Conservation (phyloP, 2,329 filamentous ascomycete species). For the Conoideocrella luteorostrata region DNA sequence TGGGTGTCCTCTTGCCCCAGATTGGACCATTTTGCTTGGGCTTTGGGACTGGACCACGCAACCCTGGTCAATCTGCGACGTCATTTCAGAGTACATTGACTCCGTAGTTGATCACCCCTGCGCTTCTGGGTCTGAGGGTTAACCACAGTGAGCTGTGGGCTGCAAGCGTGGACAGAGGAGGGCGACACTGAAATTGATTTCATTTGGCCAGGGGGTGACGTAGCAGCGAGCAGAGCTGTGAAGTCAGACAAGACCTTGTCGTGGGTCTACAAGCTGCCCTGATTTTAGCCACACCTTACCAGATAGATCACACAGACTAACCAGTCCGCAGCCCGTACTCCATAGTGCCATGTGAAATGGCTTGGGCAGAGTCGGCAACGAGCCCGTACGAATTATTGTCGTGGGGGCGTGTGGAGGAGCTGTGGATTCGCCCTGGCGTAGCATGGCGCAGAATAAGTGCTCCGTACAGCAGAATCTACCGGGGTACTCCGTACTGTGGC, state of each 20-base stretch:
- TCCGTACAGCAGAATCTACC: neutral
- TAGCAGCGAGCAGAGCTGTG: constrained; percentile 5
- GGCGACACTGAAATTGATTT: no score
- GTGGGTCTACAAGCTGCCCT: neutral
- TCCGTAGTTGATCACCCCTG: neutral
- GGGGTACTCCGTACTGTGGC: neutral
- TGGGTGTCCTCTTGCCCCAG: neutral
- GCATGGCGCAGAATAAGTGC: neutral
- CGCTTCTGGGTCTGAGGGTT: no score
- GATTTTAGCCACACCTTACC: constrained; percentile 2
- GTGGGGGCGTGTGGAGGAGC: no score
- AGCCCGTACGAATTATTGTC: no score
- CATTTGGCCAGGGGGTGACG: constrained; percentile 9
- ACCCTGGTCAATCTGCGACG: constrained; percentile 9
- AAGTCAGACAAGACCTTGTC: constrained; percentile 1
- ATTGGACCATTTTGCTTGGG: no score
- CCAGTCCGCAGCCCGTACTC: neutral
- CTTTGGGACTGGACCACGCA: no score
- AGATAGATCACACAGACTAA: no score
- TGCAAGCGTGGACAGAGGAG: neutral
- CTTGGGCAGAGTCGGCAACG: no score
- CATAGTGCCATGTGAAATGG: neutral
- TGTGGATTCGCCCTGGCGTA: neutral
- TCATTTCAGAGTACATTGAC: constrained; percentile 9
- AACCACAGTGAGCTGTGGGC: no score